Evolutionary conservation across 768 basidiomycete genomes (phyloP).

Genomic region (Suillus americanus): DNA sequence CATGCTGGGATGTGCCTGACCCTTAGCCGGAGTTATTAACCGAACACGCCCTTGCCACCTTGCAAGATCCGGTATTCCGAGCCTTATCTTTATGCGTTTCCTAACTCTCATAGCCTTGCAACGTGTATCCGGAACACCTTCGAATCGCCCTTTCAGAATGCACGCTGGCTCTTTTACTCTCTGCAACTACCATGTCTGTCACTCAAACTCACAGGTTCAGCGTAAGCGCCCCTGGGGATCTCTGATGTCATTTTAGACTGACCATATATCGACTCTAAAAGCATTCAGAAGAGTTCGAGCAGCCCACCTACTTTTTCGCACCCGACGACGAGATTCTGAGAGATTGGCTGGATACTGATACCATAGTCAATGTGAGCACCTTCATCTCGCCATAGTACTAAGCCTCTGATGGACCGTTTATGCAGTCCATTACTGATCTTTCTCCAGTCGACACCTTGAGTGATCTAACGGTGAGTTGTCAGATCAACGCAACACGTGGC

Average conservation of each 20-base stretch:
- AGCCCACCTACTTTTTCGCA: slow-evolving; percentile 6
- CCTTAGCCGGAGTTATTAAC: slow-evolving; percentile 2
- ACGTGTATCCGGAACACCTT: slow-evolving; percentile 2
- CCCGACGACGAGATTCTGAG: slow-evolving; percentile 15
- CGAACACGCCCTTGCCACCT: slow-evolving; percentile 34
- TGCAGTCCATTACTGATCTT: slow-evolving; percentile 21
- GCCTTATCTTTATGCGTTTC: slow-evolving; percentile 14
- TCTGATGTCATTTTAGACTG: background rate
- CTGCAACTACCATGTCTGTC: slow-evolving; percentile 10
- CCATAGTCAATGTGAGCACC: slow-evolving; percentile 27
- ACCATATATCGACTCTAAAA: slow-evolving; percentile 1
- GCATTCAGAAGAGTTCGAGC: slow-evolving; percentile 10
- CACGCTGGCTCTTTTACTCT: slow-evolving; percentile 7
- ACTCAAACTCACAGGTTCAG: slow-evolving; percentile 8
- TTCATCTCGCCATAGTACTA: slow-evolving; percentile 2
- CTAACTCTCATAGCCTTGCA: slow-evolving; percentile 8
- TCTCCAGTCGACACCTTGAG: slow-evolving; percentile 22
- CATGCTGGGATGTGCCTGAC: background rate
- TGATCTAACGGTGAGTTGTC: slow-evolving; percentile 30
- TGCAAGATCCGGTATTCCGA: slow-evolving; percentile 13
- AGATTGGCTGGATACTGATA: slow-evolving; percentile 25
- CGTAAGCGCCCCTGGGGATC: slow-evolving; percentile 8
- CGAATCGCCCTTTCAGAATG: slow-evolving; percentile 9
- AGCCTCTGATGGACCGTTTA: slow-evolving; percentile 1
- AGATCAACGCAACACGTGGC: slow-evolving; percentile 17